phyloP scores from a whole-genome alignment of 306 rosid species.

The Bauhinia variegata region DNA sequence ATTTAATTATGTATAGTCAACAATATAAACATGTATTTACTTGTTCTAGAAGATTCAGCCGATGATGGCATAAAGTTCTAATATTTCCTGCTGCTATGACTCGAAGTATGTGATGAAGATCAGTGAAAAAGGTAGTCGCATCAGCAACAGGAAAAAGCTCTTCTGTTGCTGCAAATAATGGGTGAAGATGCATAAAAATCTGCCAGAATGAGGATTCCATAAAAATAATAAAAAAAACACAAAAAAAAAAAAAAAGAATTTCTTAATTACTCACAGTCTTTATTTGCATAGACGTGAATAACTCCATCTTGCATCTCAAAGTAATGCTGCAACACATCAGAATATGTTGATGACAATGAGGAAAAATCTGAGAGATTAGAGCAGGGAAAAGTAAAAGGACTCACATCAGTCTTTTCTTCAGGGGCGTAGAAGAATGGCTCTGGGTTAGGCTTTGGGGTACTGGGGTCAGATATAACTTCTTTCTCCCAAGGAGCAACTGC shows the following conservation, averaged over 20 bases:
- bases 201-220: neutral
- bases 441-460: constrained; percentile 90
- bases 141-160: constrained; percentile 97
- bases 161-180: constrained; percentile 65
- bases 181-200: constrained; percentile 29
- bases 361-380: constrained; percentile 15
- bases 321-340: constrained; percentile 69
- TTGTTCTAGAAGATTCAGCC: constrained; percentile 96
- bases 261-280: constrained; percentile 58
- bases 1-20: constrained; percentile 33
- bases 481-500: constrained; percentile 93
- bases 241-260: no score
- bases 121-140: constrained; percentile 96
- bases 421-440: constrained; percentile 69
- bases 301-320: constrained; percentile 95
- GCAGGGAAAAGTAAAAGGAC: constrained; percentile 39
- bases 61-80: constrained; percentile 93
- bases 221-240: constrained; percentile 26
- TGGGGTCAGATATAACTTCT: constrained; percentile 89
- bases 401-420: constrained; percentile 90
- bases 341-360: constrained; percentile 30
- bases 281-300: constrained; percentile 78
- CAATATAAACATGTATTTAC: constrained; percentile 44
- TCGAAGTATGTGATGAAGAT: constrained; percentile 91
- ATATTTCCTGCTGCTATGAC: constrained; percentile 95